Conservation (phyloP, 2,329 filamentous ascomycete genomes). For the Pseudovirgaria hyperparasitica region DNA sequence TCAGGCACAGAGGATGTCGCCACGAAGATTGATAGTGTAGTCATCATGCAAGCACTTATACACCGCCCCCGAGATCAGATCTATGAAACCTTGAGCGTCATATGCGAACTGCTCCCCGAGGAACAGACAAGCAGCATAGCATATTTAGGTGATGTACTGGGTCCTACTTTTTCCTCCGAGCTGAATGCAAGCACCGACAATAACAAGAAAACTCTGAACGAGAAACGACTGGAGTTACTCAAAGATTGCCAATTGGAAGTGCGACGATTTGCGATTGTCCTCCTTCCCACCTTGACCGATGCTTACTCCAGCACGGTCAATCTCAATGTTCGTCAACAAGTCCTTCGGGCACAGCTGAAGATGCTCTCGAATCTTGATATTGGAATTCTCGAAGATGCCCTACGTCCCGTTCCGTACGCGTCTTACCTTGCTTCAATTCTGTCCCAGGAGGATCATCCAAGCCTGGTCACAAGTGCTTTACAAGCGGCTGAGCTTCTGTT, state of each 20-base stretch:
- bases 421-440: constrained; percentile 92
- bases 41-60: constrained; percentile 97
- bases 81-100: constrained; percentile 92
- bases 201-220: constrained; percentile 50
- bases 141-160: constrained; percentile 37
- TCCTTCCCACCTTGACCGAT: constrained; percentile 90
- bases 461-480: constrained; percentile 72
- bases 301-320: constrained; percentile 98
- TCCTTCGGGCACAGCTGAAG: constrained; percentile 88
- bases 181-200: constrained; percentile 28
- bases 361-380: constrained; percentile 94
- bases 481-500: constrained; percentile 84
- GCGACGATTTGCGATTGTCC: constrained; percentile 80
- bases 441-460: constrained; percentile 85
- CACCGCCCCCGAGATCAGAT: constrained; percentile 92
- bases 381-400: constrained; percentile 68
- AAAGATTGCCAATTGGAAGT: constrained; percentile 76
- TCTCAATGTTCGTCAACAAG: constrained; percentile 84
- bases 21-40: constrained; percentile 83
- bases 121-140: constrained; percentile 45
- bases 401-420: constrained; percentile 82
- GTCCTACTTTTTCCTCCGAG: constrained; percentile 36
- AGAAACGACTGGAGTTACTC: constrained; percentile 71
- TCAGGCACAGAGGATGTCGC: constrained; percentile 63
- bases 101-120: constrained; percentile 82